A percentile compares a stretch with the other conserved stretches of the same genome.
Conservation (phyloP, 176 grass and related monocot genomes). For the Avena insularis region DNA sequence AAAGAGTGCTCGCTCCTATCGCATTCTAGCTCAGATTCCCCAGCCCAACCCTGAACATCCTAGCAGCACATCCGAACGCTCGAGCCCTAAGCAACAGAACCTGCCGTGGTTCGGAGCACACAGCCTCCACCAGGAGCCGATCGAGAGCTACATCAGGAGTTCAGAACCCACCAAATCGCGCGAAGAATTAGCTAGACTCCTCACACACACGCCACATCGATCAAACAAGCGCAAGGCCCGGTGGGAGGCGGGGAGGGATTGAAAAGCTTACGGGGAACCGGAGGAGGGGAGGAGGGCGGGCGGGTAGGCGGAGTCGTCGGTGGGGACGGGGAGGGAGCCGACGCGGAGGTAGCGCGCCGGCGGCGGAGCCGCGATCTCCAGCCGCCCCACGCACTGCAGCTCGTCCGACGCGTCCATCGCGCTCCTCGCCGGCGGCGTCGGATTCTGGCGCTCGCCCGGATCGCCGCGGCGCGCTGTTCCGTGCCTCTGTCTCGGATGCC, state of each 20-base stretch:
- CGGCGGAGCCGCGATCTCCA: constrained; percentile 83
- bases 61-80: neutral
- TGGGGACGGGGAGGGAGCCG: constrained; percentile 90
- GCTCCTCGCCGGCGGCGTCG: constrained; percentile 12
- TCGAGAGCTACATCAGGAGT: constrained; percentile 20
- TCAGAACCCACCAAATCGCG: neutral
- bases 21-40: constrained; percentile 24
- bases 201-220: neutral
- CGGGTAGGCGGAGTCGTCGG: constrained; percentile 70
- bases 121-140: neutral
- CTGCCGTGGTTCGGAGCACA: neutral
- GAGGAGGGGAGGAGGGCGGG: constrained; percentile 76
- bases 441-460: neutral
- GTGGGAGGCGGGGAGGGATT: neutral
- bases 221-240: neutral
- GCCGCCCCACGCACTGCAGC: constrained; percentile 85
- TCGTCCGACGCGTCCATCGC: constrained; percentile 76
- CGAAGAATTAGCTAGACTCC: constrained; percentile 23
- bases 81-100: constrained; percentile 30
- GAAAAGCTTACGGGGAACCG: constrained; percentile 59
- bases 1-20: neutral
- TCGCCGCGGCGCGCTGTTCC: constrained; percentile 30
- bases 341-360: constrained; percentile 81
- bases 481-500: neutral
- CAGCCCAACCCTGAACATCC: neutral